A percentile compares a stretch with the other conserved stretches of the same genome.
These are phyloP conservation scores for Rhipidocladum racemiflorum DNA, from an alignment of 176 grass and related monocot species.

Conservation along the genomic window DNA sequence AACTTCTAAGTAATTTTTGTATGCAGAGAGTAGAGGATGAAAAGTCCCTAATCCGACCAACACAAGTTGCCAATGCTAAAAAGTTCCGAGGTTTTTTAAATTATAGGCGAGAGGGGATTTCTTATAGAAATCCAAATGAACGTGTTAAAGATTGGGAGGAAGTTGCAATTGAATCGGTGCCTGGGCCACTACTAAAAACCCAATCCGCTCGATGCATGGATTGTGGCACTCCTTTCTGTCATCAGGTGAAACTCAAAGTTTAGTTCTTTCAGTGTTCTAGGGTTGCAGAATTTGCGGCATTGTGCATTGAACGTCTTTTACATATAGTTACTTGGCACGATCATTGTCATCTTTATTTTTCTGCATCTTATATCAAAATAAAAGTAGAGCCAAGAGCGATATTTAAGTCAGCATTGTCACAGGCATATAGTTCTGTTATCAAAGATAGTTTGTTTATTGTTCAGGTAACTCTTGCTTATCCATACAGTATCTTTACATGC, in stretches of 20 bases:
- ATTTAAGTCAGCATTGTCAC: background rate
- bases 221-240: conserved; percentile 72
- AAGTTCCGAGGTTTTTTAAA: conserved; percentile 48
- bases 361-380: background rate
- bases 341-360: background rate
- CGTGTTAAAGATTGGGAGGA: conserved; percentile 61
- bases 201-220: conserved; percentile 68
- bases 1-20: conserved; percentile 21
- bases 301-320: background rate
- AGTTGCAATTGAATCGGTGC: conserved; percentile 46
- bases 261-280: background rate
- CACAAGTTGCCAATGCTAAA: conserved; percentile 37
- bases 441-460: background rate
- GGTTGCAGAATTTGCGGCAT: background rate
- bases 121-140: conserved; percentile 42
- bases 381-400: background rate
- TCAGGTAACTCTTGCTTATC: background rate
- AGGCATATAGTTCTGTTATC: background rate
- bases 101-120: conserved; percentile 34
- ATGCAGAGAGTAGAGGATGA: conserved; percentile 18
- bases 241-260: conserved; percentile 51
- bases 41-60: conserved; percentile 34
- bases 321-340: background rate
- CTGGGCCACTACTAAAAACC: conserved; percentile 45
- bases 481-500: background rate